Evolutionary conservation across 1,139 yeast genomes (phyloP).

Genomic region (Yamadazyma atlantica): DNA sequence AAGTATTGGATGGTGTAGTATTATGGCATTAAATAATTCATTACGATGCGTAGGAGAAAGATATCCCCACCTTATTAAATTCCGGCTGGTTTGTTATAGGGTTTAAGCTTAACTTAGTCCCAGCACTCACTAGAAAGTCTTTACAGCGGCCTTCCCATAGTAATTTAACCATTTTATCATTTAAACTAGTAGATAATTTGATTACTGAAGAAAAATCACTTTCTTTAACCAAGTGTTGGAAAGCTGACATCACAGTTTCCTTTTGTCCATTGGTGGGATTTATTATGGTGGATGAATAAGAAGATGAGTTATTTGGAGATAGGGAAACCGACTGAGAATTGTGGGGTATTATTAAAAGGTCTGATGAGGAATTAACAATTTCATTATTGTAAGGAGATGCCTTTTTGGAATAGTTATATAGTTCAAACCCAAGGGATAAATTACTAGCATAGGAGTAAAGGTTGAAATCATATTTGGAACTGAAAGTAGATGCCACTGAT

Average conservation of each 20-base stretch:
- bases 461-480: slow-evolving; percentile 87
- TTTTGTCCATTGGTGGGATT: slow-evolving; percentile 16
- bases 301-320: slow-evolving; percentile 21
- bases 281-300: slow-evolving; percentile 6
- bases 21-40: too few relatives aligned
- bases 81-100: slow-evolving; percentile 34
- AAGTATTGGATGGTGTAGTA: too few relatives aligned
- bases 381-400: slow-evolving; percentile 8
- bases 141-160: slow-evolving; percentile 89
- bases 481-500: slow-evolving; percentile 70
- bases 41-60: slow-evolving; percentile 33
- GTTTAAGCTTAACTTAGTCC: slow-evolving; percentile 50
- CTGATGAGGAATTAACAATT: slow-evolving; percentile 5
- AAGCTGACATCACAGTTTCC: slow-evolving; percentile 51
- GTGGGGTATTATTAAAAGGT: neutral
- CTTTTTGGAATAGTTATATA: slow-evolving; percentile 52
- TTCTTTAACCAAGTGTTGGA: slow-evolving; percentile 50
- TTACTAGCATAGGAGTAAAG: slow-evolving; percentile 89
- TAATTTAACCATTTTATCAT: slow-evolving; percentile 58
- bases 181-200: slow-evolving; percentile 71
- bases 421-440: slow-evolving; percentile 80
- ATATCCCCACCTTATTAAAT: slow-evolving; percentile 37
- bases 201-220: slow-evolving; percentile 69
- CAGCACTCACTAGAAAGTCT: slow-evolving; percentile 78
- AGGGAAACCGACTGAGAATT: slow-evolving; percentile 6